phyloP scores from a whole-genome alignment of 2,329 filamentous ascomycete species.

The Sclerotinia spermophila region DNA sequence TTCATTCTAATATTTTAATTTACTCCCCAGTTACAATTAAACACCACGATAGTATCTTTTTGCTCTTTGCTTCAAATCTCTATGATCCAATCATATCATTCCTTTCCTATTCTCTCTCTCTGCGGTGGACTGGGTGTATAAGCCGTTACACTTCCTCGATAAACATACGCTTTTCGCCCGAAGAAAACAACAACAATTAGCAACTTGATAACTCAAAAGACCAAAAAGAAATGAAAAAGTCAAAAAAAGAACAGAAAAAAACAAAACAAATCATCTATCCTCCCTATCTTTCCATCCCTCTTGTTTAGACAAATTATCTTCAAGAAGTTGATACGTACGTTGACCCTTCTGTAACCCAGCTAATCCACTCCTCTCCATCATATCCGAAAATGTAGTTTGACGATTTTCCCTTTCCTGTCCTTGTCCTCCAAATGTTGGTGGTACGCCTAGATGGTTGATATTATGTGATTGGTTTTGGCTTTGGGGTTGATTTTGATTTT shows the following conservation, averaged over 20 bases:
- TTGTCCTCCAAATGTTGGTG: background rate
- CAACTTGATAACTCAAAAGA: background rate
- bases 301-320: background rate
- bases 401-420: constrained; percentile 20
- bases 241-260: background rate
- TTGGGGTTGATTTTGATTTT: background rate
- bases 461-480: background rate
- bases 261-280: background rate
- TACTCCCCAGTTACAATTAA: too few relatives aligned
- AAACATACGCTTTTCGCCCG: constrained; percentile 17
- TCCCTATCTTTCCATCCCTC: background rate
- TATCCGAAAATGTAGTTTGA: constrained; percentile 49
- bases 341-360: constrained; percentile 37
- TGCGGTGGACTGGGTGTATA: constrained; percentile 16
- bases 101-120: background rate
- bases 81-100: too few relatives aligned
- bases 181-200: constrained; percentile 4
- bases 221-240: background rate
- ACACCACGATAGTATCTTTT: too few relatives aligned
- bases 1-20: too few relatives aligned
- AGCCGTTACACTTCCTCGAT: constrained; percentile 10
- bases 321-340: constrained; percentile 28
- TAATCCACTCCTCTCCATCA: constrained; percentile 48
- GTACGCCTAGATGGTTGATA: background rate
- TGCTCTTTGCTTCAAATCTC: too few relatives aligned